Evolutionary conservation across 2,329 filamentous ascomycete genomes (phyloP), one percentile per base, ranked within the genome.

Genomic region (Fusarium devonianum): DNA sequence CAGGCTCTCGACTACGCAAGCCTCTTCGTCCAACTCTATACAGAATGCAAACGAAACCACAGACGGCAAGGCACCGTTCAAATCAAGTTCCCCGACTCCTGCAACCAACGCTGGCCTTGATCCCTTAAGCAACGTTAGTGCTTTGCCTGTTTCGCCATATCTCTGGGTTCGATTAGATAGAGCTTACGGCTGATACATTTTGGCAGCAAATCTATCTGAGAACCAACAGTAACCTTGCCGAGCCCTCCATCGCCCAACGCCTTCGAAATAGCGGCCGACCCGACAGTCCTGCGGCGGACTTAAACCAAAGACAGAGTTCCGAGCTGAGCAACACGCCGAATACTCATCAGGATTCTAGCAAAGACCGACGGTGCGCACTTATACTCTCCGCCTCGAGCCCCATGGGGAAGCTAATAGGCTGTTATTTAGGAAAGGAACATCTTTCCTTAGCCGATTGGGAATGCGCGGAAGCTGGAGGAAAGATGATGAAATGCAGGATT

Each of bases 401-500:
- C 14, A 18, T 12, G 19, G 29, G 26, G n/a, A n/a, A 37, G 53
- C 56, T 62, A 28, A 60, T 37, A 9, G 19, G 35, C 16, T 16
- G 13, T 18, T 25, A 5, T 39, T 22, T 28, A 96, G 89, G 72
- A 97, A 96, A 75, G 88, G 89, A 19, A 84, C 88, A 13, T 96
- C 92, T 11, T 96, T 99, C 69, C 82, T 99, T 19, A 95, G 91
- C 71, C 89, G 92, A 44, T 80, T 87, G 44, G 80, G 79, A 63
- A 86, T 97, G 71, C 84, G 86, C 25, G 81, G 82, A 54, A 81
- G 80, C 52, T 92, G 91, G 75, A 95, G 88, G 72, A 91, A 89
- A 68, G 83, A 84, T 53, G 75, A 80, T 47, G 77, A 78, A 30
- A 69, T 74, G 42, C 78, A 78, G 39, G 83, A 86, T 59, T 84